Percentiles rank a stretch among this genome's conserved stretches.
Evolutionary conservation across 352 stramenopile genomes (phyloP).

Genomic region (Blastocystis sp.): DNA sequence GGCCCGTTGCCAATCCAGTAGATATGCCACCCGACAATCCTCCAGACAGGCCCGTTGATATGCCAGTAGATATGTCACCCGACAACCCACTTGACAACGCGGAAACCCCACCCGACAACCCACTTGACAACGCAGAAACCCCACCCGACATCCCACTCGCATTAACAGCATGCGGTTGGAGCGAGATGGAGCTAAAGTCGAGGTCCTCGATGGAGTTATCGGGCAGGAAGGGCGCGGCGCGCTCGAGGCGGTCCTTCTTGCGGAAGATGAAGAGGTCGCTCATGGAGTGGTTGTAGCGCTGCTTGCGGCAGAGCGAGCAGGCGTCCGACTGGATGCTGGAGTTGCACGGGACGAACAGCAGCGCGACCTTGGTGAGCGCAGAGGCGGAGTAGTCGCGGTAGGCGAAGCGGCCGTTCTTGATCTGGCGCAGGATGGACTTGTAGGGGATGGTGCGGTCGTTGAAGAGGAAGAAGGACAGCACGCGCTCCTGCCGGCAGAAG

Average conservation of each 20-base stretch:
- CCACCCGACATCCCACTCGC: no score
- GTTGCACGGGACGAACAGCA: constrained; percentile 61
- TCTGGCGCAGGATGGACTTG: constrained; percentile 34
- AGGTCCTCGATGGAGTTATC: constrained; percentile 36
- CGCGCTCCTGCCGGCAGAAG: constrained; percentile 12
- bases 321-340: constrained; percentile 37
- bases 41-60: no score
- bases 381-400: constrained; percentile 27
- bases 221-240: neutral
- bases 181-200: constrained; percentile 24
- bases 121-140: no score
- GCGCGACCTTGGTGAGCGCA: constrained; percentile 16
- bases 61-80: no score
- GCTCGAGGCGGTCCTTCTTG: neutral
- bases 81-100: no score
- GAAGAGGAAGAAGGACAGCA: constrained; percentile 40
- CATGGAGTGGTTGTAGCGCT: constrained; percentile 13
- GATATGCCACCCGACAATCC: no score
- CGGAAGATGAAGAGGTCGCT: constrained; percentile 61
- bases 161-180: no score
- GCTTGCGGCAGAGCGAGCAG: constrained; percentile 35
- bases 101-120: no score
- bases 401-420: neutral
- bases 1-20: no score
- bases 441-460: constrained; percentile 48